A percentile compares a stretch with the other conserved stretches of the same genome.
Evolutionary conservation across 345 rosid species (phyloP).

Genomic region (Viola odorata): DNA sequence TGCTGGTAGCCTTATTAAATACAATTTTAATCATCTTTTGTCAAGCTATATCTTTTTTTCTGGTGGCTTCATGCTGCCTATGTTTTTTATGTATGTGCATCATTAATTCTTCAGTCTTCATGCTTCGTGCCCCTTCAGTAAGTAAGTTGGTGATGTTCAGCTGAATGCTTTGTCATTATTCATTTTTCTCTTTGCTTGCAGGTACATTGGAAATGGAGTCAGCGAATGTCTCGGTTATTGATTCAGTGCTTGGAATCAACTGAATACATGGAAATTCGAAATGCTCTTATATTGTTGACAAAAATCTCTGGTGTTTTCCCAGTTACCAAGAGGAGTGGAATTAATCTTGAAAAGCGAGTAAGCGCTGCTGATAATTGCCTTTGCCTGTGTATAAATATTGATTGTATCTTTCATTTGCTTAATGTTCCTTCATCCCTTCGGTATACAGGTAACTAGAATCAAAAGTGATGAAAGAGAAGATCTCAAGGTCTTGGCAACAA

Average conservation of each 20-base stretch:
- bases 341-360: conserved; percentile 98
- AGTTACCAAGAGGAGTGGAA: conserved; percentile 93
- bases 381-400: conserved; percentile 4
- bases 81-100: no score
- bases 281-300: conserved; percentile 88
- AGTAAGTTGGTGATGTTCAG: no score
- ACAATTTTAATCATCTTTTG: no score
- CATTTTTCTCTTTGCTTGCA: conserved; percentile 31
- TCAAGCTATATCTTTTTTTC: no score
- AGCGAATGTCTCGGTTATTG: conserved; percentile 82
- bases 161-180: no score
- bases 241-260: conserved; percentile 94
- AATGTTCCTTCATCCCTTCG: conserved; percentile 7
- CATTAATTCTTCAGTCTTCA: no score
- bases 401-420: conserved; percentile 13
- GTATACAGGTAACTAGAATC: conserved; percentile 74
- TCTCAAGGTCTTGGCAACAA: conserved; percentile 97
- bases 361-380: conserved; percentile 20
- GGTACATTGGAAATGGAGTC: conserved; percentile 99
- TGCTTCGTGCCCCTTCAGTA: no score
- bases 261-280: conserved; percentile 98
- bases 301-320: conserved; percentile 95
- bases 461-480: conserved; percentile 96
- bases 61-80: no score
- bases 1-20: no score